A percentile compares a stretch with the other conserved stretches of the same genome.
phyloP scores from a whole-genome alignment of 306 rosid genomes.

The Quillaja saponaria region DNA sequence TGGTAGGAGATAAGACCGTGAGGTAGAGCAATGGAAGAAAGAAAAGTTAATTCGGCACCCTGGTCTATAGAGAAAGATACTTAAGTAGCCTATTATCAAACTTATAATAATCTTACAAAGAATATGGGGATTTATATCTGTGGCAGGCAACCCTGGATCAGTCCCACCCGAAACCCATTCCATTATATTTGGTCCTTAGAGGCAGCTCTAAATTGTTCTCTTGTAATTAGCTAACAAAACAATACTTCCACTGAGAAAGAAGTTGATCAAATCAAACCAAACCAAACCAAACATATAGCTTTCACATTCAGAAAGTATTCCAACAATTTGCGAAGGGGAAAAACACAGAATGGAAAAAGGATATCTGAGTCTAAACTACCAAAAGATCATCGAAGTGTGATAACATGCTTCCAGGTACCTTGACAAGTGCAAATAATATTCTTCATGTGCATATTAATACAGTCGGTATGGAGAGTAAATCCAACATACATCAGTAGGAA shows the following conservation, averaged over 20 bases:
- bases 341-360: not conserved
- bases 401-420: too few species aligned
- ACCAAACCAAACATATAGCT: too few species aligned
- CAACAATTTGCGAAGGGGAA: not conserved
- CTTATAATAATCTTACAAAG: not conserved
- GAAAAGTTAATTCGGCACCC: too few species aligned
- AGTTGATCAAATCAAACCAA: too few species aligned
- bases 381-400: too few species aligned
- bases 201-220: too few species aligned
- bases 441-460: conserved; percentile 10
- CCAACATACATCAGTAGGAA: conserved; percentile 16
- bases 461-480: too few species aligned
- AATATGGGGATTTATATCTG: not conserved
- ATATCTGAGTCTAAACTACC: not conserved
- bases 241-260: too few species aligned
- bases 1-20: not conserved
- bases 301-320: not conserved
- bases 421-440: too few species aligned
- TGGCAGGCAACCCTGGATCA: not conserved
- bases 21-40: not conserved
- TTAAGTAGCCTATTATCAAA: too few species aligned
- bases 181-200: not conserved
- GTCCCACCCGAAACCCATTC: not conserved
- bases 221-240: too few species aligned
- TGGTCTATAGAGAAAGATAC: too few species aligned